These are phyloP conservation scores for Emmonsiellopsis sp. DNA, from an alignment of 2,329 filamentous ascomycete species.

Conservation along the genomic window DNA sequence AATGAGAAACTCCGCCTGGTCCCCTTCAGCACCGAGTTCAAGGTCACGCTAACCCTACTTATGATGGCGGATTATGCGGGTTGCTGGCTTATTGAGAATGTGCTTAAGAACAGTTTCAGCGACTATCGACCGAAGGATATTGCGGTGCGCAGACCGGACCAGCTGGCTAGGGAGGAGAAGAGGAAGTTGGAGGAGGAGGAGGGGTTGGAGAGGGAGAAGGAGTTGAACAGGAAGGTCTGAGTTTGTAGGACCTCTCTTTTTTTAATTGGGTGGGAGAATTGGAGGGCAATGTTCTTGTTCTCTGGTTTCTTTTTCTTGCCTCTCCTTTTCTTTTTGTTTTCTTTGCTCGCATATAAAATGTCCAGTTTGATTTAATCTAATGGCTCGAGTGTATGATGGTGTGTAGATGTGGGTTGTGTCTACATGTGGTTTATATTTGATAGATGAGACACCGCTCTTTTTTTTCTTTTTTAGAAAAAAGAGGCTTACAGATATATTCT, in stretches of 20 bases:
- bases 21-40: conserved; percentile 82
- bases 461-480: too few relatives aligned
- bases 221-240: conserved; percentile 18
- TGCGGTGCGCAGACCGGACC: conserved; percentile 73
- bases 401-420: too few relatives aligned
- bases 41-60: conserved; percentile 67
- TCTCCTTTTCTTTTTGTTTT: conserved; percentile 5
- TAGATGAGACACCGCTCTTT: too few relatives aligned
- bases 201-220: conserved; percentile 32
- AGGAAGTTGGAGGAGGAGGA: conserved; percentile 54
- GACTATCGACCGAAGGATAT: conserved; percentile 94
- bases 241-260: neutral
- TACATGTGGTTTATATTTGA: too few relatives aligned
- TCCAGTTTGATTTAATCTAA: neutral
- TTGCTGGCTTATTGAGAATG: conserved; percentile 81
- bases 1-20: conserved; percentile 90
- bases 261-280: neutral
- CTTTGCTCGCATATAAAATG: neutral
- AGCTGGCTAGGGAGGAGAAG: conserved; percentile 64
- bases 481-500: too few relatives aligned
- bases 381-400: neutral
- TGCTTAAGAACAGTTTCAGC: conserved; percentile 75
- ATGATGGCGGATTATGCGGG: conserved; percentile 84
- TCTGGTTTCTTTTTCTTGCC: neutral
- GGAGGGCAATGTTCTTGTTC: neutral